Evolutionary conservation across 1,139 yeast genomes (phyloP), one percentile per base, ranked within the genome.

Genomic region (Magnusiomyces paraingens): DNA sequence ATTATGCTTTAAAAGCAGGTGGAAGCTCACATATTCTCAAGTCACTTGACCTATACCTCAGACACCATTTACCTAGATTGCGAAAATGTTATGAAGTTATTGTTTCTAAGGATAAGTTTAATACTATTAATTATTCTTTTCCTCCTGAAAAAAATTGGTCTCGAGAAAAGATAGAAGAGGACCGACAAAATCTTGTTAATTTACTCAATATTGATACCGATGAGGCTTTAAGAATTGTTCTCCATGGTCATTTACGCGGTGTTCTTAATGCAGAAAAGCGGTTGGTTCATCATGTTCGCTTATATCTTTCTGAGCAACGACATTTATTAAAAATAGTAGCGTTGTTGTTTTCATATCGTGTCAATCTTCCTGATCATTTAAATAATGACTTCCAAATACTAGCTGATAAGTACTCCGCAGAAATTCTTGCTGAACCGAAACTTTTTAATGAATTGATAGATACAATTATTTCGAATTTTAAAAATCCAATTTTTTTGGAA

Each of bases 271-370:
- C 54, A 12, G 59, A 56, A 1, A 51, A 57, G 35, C 57, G 61
- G 6, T 52, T 53, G 42, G 48, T 55, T n/a, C 58, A 61, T 48
- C 62, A 62, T 49, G 57, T 54, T 5, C 52, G 65, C 11, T 56
- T 58, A 47, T 62, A 62, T 40, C 57, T 58, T 14, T 48, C 62
- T 14, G 68, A 65, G 52, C 55, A 59, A 38, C 52, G 66, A 15
- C 61, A 61, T 47, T 40, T 57, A 11, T 52, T 64, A 5, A 64
- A 61, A 47, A 40, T 59, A 3, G 61, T 61, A 14, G 51, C 50
- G 17, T 54, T 56, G 22, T 53, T 62, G 35, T 58, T 62, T 21
- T 36, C 51, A 11, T 42, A 47, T 20, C 50, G 59, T 3, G 40
- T 50, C 8, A 49, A 56, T 35, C 49, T 42, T 11, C 38, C 56